Evolutionary conservation across 164 flowering plant genomes (phyloP), one percentile per base, ranked within the genome.

Genomic region (Annona cherimola): DNA sequence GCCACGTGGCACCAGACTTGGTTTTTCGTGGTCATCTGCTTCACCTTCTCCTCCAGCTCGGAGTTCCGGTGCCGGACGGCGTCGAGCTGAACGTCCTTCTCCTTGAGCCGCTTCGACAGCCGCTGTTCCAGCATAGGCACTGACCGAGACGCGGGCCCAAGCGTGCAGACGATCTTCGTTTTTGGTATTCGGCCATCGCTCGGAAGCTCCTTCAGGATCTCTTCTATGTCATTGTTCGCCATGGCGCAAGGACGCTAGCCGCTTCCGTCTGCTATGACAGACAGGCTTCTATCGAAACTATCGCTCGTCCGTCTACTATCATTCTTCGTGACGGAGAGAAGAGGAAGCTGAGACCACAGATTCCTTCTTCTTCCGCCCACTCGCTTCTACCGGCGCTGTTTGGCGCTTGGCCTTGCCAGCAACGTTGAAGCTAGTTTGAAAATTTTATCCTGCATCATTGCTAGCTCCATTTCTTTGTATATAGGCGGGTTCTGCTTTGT

Each of bases 111-210:
- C 42, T 60, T 77, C 61, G 62, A 3, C 2, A 74, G 66, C 71
- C 76, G 73, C 57, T 75, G 75, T 68, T 76, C 79, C 5, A 76
- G 43, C 4, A 74, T 88, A 0, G 79, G 76, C 26, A 89, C 94
- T 0, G 90, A 76, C 45, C 94, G 80, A 69, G 94, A 89, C 4
- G 94, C 85, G 1, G 94, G 94, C 2, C 94, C 91, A 26, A 89
- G 84, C 11, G 94, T 89, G 74, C 94, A 89, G 0, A 89, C 94
- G 45, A 89, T 89, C 85, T 89, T 89, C 11, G 94, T 89, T 83
- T 85, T 89, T 3, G 91, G 88, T 8, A 88, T 63, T 39, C 87
- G 82, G 0, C 91, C 90, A 69, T 86, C 87, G 50, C 75, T 77
- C 1, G 89, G 89, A 9, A 83, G 73, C 70, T 83, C 90, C 83